Evolutionary conservation across 2,329 filamentous ascomycete species (phyloP).

Genomic region (Hymenoscyphus occultus): DNA sequence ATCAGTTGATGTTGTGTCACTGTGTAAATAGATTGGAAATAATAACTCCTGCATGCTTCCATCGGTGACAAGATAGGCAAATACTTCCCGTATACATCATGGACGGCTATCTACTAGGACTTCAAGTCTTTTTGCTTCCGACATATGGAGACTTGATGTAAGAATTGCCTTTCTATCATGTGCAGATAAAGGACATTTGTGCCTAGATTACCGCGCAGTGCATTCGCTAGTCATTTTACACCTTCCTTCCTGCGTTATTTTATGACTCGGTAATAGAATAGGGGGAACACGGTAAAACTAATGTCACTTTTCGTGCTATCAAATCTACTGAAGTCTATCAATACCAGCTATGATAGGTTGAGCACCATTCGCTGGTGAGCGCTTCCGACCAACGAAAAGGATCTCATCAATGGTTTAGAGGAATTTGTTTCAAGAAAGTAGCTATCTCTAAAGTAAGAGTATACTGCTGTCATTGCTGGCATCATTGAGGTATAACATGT

Average conservation of each 20-base stretch:
- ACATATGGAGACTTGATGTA: not conserved
- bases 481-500: too few species aligned
- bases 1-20: not conserved
- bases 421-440: too few species aligned
- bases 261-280: not conserved
- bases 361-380: too few species aligned
- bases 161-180: not conserved
- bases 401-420: too few species aligned
- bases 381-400: too few species aligned
- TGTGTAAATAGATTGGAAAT: not conserved
- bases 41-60: not conserved
- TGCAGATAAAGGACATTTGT: not conserved
- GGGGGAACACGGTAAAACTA: too few species aligned
- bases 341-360: too few species aligned
- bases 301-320: too few species aligned
- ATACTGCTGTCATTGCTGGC: too few species aligned
- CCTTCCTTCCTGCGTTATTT: not conserved
- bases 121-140: not conserved
- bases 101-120: not conserved
- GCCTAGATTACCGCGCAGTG: not conserved
- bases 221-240: not conserved
- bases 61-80: not conserved
- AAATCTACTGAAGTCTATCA: too few species aligned
- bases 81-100: not conserved
- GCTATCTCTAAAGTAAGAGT: too few species aligned